Base-by-base conservation (phyloP, 352 stramenopile species). In the Pythium graminicola region DNA sequence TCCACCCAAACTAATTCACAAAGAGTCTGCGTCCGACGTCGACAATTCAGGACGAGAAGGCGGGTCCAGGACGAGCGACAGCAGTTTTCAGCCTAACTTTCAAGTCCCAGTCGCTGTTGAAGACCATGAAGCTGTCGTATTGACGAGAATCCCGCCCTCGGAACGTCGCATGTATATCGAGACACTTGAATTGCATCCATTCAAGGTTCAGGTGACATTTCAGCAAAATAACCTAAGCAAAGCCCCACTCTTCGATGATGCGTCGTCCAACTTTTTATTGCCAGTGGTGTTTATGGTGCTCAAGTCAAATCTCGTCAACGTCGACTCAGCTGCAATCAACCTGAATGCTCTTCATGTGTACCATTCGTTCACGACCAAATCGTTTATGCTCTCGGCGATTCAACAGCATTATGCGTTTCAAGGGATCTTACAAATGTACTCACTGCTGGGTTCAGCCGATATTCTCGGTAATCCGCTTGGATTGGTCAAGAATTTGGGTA, bases 391-490 rank as follows among this genome's bases (percentile, higher is more conserved):
- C 31, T 87, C 72, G 7, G 81, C 76, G 2, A 72, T 93, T 20
- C 79, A 83, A 42, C 81, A 93, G 36, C 82, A 95, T 59, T 95
- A 93, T 55, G 73, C 74, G 28, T 65, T 88, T 22, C 81, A 93
- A 41, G 76, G 77, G 17, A 71, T 90, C 44, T 64, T 82, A 10
- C 79, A 95, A 52, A 73, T 93, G 17, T 95, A 95, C 38, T 85
- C 81, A 1, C 62, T 89, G 1, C 47, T 87, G 22, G 76, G 73
- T 2, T 73, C 78, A 6, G 76, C 75, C 0, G 86, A 96, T 53
- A 83, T 97, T 33, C 65, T 97, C 1, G 88, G 88, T 6, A 96
- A 97, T 33, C 88, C 88, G n/a, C 72, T 96, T 2, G 86, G 87
- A 0, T 67, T 97, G 6, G 77, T 97, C 16, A 88, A 71, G 13